Evolutionary conservation across 805 yeast species (phyloP), one percentile per base, ranked within the genome.

Genomic region (Candida easanensis): DNA sequence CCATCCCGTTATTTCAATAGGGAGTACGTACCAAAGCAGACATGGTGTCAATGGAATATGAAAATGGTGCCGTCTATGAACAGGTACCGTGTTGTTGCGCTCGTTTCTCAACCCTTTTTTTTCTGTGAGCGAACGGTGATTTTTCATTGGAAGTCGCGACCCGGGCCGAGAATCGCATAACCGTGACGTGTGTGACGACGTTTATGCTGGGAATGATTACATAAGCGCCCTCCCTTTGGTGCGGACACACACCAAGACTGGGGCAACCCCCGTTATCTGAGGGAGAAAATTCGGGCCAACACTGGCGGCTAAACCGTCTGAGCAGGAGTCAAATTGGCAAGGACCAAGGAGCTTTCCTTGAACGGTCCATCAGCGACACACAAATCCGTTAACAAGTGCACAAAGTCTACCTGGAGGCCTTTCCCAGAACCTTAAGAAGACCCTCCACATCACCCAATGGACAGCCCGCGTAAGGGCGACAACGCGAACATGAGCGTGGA

Each of bases 21-120:
- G 14, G 2, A 4, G 17, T 9, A 49, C 52, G 39, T 41, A 49
- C 53, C 49, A 49, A 46, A 39, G 53, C 49, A 46, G 53, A 49
- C 53, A 49, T 49, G 21, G 34, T 44, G 36, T 2, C 38, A 35
- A 39, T 42, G 36, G 49, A 46, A 46, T 45, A 45, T 49, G 42
- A 31, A 48, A 23, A 5, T 13, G 33, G 28, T 27, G 30, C 21
- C 31, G 22, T 20, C 23, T 14, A n/a, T 4, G n/a, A n/a, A 11
- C 26, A 10, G 16, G 3, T 33, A 18, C 20, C 11, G 31, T 11
- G 39, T 18, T 17, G 38, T 36, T 26, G 31, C 17, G 18, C 22
- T 17, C 30, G 26, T 21, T 27, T 41, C 41, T 23, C 33, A 19
- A 18, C 35, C 46, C 34, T 42, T 37, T 39, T 46, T 46, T 46